phyloP scores from a whole-genome alignment of 371 early-diverging fungal genomes.

The Mortierella sp. region DNA sequence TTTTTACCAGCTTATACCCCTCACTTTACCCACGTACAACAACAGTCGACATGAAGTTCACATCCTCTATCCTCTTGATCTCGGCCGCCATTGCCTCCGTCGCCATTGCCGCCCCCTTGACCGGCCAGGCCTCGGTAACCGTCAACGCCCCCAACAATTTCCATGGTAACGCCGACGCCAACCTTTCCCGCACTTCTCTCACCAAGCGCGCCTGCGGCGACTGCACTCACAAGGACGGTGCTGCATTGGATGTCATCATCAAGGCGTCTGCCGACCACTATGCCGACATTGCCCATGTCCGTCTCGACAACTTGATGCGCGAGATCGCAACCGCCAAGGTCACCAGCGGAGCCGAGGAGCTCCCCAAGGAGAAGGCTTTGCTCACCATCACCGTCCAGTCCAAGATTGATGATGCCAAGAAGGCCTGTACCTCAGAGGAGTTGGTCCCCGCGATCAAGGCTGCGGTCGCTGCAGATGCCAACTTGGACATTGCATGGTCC shows the following conservation, averaged over 20 bases:
- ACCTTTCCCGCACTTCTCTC: background rate
- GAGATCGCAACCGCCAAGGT: slow-evolving; percentile 44
- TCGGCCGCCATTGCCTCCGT: slow-evolving; percentile 40
- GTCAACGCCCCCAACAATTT: background rate
- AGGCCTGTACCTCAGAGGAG: slow-evolving; percentile 25
- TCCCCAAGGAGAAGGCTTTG: slow-evolving; percentile 29
- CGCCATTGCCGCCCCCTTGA: slow-evolving; percentile 13
- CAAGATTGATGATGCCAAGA: slow-evolving; percentile 46
- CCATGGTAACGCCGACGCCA: background rate
- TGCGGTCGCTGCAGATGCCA: slow-evolving; percentile 24
- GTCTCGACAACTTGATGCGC: slow-evolving; percentile 26
- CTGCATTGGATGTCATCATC: slow-evolving; percentile 23
- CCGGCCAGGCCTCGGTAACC: background rate
- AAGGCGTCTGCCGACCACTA: slow-evolving; percentile 33
- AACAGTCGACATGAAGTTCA: slow-evolving; percentile 34
- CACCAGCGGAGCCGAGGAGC: slow-evolving; percentile 30
- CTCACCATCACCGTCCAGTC: slow-evolving; percentile 22
- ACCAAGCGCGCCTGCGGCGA: slow-evolving; percentile 21
- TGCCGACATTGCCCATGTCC: slow-evolving; percentile 24
- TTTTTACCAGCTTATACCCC: background rate
- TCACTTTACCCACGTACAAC: background rate
- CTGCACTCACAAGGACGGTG: slow-evolving; percentile 21
- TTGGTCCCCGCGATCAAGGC: slow-evolving; percentile 30
- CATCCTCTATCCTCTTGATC: slow-evolving; percentile 36
- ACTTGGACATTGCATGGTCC: slow-evolving; percentile 37